phyloP scores from a whole-genome alignment of 805 yeast species.

The Teunomyces lycoperdinae region DNA sequence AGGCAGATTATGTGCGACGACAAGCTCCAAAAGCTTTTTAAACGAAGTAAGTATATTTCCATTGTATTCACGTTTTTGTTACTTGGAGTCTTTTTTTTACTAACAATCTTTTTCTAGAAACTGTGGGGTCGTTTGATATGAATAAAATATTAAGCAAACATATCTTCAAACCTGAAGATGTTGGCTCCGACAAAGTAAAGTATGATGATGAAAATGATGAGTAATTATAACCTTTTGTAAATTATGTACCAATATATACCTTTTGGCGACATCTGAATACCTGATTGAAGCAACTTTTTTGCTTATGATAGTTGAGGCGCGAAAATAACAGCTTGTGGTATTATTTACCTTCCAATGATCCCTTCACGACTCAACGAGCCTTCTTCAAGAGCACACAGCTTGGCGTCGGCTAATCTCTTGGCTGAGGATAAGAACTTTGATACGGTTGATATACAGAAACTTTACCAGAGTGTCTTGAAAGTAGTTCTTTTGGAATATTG shows the following conservation, averaged over 20 bases:
- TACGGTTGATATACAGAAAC: constrained; percentile 20
- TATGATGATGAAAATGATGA: constrained; percentile 8
- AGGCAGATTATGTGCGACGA: constrained; percentile 67
- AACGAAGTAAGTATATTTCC: constrained; percentile 38
- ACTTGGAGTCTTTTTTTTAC: constrained; percentile 4
- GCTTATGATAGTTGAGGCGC: not conserved
- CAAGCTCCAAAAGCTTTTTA: constrained; percentile 54
- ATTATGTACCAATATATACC: constrained; percentile 1
- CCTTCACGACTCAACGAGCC: constrained; percentile 1
- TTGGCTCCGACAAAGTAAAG: constrained; percentile 4
- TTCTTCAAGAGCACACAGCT: constrained; percentile 19
- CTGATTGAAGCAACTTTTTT: not conserved
- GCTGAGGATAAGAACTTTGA: constrained; percentile 12
- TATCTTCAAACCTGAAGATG: constrained; percentile 38
- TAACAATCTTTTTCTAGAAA: constrained; percentile 16
- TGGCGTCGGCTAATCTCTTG: constrained; percentile 20
- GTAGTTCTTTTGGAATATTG: constrained; percentile 57
- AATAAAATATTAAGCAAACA: constrained; percentile 53
- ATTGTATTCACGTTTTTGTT: not conserved
- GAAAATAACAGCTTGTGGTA: not conserved
- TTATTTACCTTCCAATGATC: not conserved
- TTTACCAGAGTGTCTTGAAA: constrained; percentile 55
- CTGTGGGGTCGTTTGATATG: constrained; percentile 57
- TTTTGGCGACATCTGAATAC: not conserved
- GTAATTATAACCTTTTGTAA: not conserved